Evolutionary conservation across 2,329 filamentous ascomycete genomes (phyloP).

Genomic region (Westerdykella sp.): DNA sequence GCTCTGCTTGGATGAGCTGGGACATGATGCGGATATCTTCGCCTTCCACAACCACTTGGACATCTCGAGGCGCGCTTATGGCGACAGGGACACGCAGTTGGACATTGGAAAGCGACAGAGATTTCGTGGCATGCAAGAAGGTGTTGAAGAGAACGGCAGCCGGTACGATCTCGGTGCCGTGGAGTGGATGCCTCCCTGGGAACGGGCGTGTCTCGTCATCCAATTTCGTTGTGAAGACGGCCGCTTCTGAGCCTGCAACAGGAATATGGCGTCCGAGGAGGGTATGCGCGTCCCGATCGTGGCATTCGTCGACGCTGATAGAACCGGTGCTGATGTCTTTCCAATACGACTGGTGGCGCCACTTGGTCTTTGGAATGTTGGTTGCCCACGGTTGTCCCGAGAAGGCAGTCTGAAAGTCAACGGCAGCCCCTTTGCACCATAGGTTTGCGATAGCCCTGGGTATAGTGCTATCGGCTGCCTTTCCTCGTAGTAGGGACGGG

Average conservation of each 20-base stretch:
- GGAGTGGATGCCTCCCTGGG: slow-evolving; percentile 37
- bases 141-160: slow-evolving; percentile 41
- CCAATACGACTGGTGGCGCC: slow-evolving; percentile 14
- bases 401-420: slow-evolving; percentile 17
- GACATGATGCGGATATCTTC: slow-evolving; percentile 32
- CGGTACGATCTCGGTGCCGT: slow-evolving; percentile 42
- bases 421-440: slow-evolving; percentile 22
- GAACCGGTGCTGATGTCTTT: slow-evolving; percentile 8
- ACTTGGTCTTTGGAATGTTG: neutral
- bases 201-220: slow-evolving; percentile 39
- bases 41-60: slow-evolving; percentile 35
- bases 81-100: slow-evolving; percentile 34
- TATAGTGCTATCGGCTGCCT: slow-evolving; percentile 20
- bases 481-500: slow-evolving; percentile 28
- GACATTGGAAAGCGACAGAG: slow-evolving; percentile 26
- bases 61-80: slow-evolving; percentile 29
- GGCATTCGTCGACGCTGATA: slow-evolving; percentile 2
- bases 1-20: slow-evolving; percentile 14
- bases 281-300: slow-evolving; percentile 12
- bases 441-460: slow-evolving; percentile 26
- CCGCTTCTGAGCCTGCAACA: slow-evolving; percentile 8
- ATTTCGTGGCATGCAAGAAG: slow-evolving; percentile 32
- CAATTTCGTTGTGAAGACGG: slow-evolving; percentile 27
- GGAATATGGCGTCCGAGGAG: slow-evolving; percentile 10
- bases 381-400: slow-evolving; percentile 22